Evolutionary conservation across 805 yeast species (phyloP).

Genomic region (Wickerhamiella bombiphila): DNA sequence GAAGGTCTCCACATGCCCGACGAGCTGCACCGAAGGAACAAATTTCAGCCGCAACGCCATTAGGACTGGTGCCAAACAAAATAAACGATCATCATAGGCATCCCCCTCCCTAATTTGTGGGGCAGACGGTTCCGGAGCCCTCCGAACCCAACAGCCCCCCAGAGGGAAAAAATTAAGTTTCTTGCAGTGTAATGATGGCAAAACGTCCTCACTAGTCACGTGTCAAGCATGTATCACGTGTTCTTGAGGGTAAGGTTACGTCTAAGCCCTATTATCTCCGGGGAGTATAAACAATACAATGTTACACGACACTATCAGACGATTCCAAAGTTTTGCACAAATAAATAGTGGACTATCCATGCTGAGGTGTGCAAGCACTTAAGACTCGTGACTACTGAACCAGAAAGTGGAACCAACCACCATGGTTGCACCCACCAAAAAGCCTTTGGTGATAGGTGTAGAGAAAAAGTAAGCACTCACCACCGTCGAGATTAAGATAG

Average conservation of each 20-base stretch:
- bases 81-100: slow-evolving; percentile 5
- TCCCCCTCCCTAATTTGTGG: too few species aligned
- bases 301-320: too few species aligned
- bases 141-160: not conserved
- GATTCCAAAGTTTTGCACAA: too few species aligned
- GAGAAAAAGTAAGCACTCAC: slow-evolving; percentile 26
- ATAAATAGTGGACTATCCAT: too few species aligned
- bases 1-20: slow-evolving; percentile 11
- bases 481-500: slow-evolving; percentile 27
- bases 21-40: slow-evolving; percentile 13
- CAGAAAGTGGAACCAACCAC: slow-evolving; percentile 27
- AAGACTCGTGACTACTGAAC: slow-evolving; percentile 19
- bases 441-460: slow-evolving; percentile 23
- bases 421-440: slow-evolving; percentile 24
- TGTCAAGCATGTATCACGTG: not conserved
- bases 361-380: too few species aligned
- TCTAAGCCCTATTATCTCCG: too few species aligned
- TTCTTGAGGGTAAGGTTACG: too few species aligned
- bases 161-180: not conserved
- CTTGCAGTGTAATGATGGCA: not conserved
- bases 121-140: not conserved
- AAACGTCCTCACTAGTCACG: not conserved
- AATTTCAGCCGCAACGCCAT: slow-evolving; percentile 15
- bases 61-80: slow-evolving; percentile 26
- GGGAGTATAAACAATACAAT: too few species aligned